Conservation (phyloP, 1,284 basidiomycete genomes). For the Leccinum griseonigrum region DNA sequence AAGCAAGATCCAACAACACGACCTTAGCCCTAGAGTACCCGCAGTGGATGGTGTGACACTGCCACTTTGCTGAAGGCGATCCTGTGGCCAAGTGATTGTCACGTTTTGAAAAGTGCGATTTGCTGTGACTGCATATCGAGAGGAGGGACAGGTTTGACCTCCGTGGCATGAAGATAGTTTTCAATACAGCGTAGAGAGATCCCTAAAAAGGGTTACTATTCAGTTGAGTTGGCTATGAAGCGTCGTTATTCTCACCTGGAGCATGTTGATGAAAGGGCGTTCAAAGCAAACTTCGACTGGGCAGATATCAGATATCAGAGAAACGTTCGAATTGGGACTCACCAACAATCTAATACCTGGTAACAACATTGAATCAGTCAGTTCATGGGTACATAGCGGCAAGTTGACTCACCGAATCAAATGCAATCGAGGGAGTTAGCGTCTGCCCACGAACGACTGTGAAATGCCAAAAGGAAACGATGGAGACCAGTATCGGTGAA, state of each 20-base stretch:
- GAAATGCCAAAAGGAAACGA: slow-evolving; percentile 84
- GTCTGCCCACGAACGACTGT: slow-evolving; percentile 65
- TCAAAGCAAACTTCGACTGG: slow-evolving; percentile 77
- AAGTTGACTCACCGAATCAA: slow-evolving; percentile 53
- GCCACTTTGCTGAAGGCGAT: slow-evolving; percentile 50
- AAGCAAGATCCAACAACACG: slow-evolving; percentile 73
- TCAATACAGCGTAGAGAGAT: slow-evolving; percentile 88
- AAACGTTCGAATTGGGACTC: slow-evolving; percentile 11
- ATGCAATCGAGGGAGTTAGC: slow-evolving; percentile 79
- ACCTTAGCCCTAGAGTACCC: slow-evolving; percentile 76
- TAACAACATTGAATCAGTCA: neutral
- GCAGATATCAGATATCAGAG: slow-evolving; percentile 7
- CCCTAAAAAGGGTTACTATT: slow-evolving; percentile 41
- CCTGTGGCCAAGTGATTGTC: slow-evolving; percentile 88
- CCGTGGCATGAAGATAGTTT: slow-evolving; percentile 76
- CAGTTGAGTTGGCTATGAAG: neutral
- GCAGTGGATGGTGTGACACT: slow-evolving; percentile 51
- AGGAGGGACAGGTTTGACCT: slow-evolving; percentile 62
- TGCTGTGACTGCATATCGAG: slow-evolving; percentile 53
- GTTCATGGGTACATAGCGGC: neutral
- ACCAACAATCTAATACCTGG: slow-evolving; percentile 47
- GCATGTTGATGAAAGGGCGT: slow-evolving; percentile 84
- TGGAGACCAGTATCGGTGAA: slow-evolving; percentile 71
- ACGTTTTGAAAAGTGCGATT: slow-evolving; percentile 75
- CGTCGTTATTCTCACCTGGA: slow-evolving; percentile 51